A percentile compares a stretch with the other conserved stretches of the same genome.
These are phyloP conservation scores for Aspergillus homomorphus DNA, from an alignment of 495 filamentous ascomycete species.

Conservation along the genomic window DNA sequence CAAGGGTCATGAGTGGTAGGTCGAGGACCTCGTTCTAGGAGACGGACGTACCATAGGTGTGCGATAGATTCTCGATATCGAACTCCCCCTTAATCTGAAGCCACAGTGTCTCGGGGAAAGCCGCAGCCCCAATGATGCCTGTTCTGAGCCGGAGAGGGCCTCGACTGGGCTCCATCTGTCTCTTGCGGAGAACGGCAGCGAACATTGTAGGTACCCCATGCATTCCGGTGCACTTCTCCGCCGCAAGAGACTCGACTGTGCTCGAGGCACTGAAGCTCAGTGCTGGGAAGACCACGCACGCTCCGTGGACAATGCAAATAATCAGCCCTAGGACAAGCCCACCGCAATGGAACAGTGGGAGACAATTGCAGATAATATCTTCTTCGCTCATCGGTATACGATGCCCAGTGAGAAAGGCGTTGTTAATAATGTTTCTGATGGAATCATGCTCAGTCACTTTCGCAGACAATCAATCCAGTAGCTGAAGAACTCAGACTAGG, in stretches of 20 bases:
- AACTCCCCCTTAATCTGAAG: not conserved
- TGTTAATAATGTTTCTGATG: conserved; percentile 68
- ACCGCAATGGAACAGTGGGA: conserved; percentile 31
- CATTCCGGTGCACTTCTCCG: conserved; percentile 4
- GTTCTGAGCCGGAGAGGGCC: not conserved
- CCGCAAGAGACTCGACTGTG: not conserved
- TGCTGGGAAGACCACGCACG: conserved; percentile 42
- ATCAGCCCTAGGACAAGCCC: conserved; percentile 6
- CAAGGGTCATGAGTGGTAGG: not conserved
- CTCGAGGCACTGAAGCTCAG: conserved; percentile 25
- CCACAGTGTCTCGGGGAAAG: not conserved
- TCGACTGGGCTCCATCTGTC: not conserved
- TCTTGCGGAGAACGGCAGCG: not conserved
- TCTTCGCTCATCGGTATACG: conserved; percentile 59
- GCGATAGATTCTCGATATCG: not conserved
- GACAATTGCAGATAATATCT: conserved; percentile 68
- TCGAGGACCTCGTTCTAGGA: not conserved
- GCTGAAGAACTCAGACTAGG: not conserved
- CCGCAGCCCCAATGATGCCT: conserved; percentile 3
- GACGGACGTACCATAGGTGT: not conserved
- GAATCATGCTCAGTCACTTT: not conserved
- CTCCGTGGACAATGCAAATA: not conserved
- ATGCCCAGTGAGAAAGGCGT: conserved; percentile 66
- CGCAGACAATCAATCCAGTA: no score
- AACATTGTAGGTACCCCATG: conserved; percentile 15